Evolutionary conservation across 345 rosid genomes (phyloP).

Genomic region (Melastoma malabathricum): DNA sequence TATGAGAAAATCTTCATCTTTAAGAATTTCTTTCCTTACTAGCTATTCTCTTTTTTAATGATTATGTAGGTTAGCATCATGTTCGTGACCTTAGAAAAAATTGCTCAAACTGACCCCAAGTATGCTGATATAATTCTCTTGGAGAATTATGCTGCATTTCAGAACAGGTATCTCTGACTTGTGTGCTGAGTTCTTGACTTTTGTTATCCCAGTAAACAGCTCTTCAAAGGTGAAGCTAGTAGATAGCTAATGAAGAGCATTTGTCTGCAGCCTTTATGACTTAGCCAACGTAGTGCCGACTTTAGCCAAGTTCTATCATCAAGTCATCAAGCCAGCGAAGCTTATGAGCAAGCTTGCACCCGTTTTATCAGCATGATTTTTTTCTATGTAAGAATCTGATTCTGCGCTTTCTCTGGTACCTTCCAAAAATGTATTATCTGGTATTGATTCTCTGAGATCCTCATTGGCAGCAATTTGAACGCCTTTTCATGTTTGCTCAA

Average conservation of each 20-base stretch:
- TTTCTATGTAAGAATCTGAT: constrained; percentile 52
- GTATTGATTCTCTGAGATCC: not conserved
- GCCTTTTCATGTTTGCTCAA: constrained; percentile 83
- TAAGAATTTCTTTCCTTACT: no score
- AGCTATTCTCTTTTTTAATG: not conserved
- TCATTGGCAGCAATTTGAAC: constrained; percentile 14
- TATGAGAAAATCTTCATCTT: not conserved
- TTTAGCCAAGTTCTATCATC: constrained; percentile 97
- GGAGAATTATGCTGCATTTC: constrained; percentile 98
- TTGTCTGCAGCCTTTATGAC: constrained; percentile 73
- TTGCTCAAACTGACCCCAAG: constrained; percentile 86
- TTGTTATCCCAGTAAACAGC: not conserved
- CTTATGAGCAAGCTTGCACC: constrained; percentile 95
- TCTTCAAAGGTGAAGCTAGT: not conserved
- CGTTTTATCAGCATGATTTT: constrained; percentile 94
- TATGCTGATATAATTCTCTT: constrained; percentile 82
- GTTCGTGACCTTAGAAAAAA: constrained; percentile 90
- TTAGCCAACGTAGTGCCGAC: constrained; percentile 93
- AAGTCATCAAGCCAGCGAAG: constrained; percentile 99
- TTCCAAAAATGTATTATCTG: not conserved
- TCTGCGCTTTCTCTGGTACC: constrained; percentile 1
- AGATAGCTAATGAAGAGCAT: constrained; percentile 16
- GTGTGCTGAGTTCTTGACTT: not conserved
- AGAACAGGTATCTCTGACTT: constrained; percentile 47
- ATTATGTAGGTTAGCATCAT: constrained; percentile 77